phyloP scores from a whole-genome alignment of 208 protist species.

The Trichomonas tenax region DNA sequence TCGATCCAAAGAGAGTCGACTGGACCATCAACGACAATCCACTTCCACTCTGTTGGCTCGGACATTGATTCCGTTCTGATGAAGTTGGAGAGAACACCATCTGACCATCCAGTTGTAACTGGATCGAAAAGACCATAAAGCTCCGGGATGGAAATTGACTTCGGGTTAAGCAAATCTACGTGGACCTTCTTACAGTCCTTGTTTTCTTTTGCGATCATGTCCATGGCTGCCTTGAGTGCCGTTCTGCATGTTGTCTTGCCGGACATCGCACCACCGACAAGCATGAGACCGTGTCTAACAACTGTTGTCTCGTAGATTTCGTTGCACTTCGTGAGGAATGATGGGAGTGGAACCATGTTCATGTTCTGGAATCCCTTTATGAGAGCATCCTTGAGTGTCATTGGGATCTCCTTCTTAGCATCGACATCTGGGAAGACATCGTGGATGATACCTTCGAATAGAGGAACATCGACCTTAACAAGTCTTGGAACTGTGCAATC shows the following conservation, averaged over 20 bases:
- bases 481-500: conserved; percentile 46
- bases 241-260: conserved; percentile 46
- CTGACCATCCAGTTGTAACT: conserved; percentile 63
- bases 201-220: conserved; percentile 83
- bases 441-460: conserved; percentile 81
- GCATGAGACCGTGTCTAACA: conserved; percentile 88
- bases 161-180: conserved; percentile 80
- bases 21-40: conserved; percentile 93
- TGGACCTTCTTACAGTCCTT: conserved; percentile 46
- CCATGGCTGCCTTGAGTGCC: conserved; percentile 82
- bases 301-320: conserved; percentile 76
- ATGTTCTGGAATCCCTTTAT: not conserved
- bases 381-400: conserved; percentile 29
- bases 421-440: conserved; percentile 47
- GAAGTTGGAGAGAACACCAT: conserved; percentile 55
- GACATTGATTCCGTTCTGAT: conserved; percentile 61
- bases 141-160: conserved; percentile 88
- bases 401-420: conserved; percentile 31
- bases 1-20: conserved; percentile 98
- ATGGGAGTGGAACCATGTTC: not conserved
- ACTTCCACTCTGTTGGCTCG: conserved; percentile 54
- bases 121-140: conserved; percentile 84
- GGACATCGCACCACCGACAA: conserved; percentile 74
- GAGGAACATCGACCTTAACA: conserved; percentile 59
- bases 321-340: conserved; percentile 22